A percentile compares a stretch with the other conserved stretches of the same genome.
Evolutionary conservation across 306 rosid genomes (phyloP).

Genomic region (Hippophae gyantsensis): DNA sequence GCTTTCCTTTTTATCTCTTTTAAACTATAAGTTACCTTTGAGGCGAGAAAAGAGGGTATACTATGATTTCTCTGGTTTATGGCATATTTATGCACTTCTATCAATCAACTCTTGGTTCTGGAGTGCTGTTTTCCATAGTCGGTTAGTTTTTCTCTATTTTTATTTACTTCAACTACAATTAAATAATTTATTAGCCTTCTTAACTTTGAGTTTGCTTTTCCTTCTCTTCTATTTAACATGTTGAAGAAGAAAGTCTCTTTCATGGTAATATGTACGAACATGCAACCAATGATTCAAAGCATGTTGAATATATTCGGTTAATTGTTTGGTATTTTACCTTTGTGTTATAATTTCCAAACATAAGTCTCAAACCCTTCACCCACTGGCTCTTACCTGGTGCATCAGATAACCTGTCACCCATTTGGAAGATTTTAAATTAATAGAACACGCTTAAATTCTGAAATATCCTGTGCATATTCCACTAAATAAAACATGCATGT

Average conservation of each 20-base stretch:
- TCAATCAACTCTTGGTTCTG: conserved; percentile 60
- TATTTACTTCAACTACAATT: not conserved
- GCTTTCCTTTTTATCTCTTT: conserved; percentile 51
- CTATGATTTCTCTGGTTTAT: conserved; percentile 46
- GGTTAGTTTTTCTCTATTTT: conserved; percentile 33
- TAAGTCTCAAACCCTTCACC: too few species aligned
- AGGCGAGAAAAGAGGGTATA: conserved; percentile 41
- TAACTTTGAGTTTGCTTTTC: not conserved
- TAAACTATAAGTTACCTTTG: conserved; percentile 48
- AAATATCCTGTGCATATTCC: too few species aligned
- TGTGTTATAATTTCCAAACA: too few species aligned
- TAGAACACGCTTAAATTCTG: too few species aligned
- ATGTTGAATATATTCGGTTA: too few species aligned
- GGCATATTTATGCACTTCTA: conserved; percentile 55
- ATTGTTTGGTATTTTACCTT: too few species aligned
- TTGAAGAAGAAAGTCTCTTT: too few species aligned
- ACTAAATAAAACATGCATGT: too few species aligned
- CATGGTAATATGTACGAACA: not conserved
- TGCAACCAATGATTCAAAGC: too few species aligned
- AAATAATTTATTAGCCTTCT: not conserved
- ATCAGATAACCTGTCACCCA: too few species aligned
- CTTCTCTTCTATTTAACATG: not conserved
- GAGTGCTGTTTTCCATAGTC: conserved; percentile 66
- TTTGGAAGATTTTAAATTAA: too few species aligned
- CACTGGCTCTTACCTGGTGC: too few species aligned